Evolutionary conservation across 345 rosid species (phyloP).

Genomic region (Hirschfeldia incana): DNA sequence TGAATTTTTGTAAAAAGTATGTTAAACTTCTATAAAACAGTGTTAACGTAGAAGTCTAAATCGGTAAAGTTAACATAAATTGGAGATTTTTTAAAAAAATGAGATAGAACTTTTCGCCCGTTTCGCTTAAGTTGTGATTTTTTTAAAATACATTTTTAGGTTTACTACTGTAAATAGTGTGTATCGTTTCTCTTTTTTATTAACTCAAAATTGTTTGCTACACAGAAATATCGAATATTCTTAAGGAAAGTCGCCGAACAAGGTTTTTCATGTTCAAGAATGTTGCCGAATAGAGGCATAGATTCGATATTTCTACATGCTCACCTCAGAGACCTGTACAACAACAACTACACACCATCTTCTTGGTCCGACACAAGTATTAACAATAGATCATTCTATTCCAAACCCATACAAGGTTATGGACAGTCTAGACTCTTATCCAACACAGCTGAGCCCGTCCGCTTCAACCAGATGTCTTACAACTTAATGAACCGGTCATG

Average conservation of each 20-base stretch:
- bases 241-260: not conserved
- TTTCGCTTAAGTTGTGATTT: not conserved
- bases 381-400: conserved; percentile 20
- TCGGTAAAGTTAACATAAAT: not conserved
- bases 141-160: not conserved
- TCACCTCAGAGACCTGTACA: conserved; percentile 21
- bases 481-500: conserved; percentile 33
- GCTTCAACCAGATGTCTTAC: conserved; percentile 20
- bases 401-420: conserved; percentile 12
- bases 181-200: not conserved
- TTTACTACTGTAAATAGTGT: not conserved
- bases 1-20: not conserved
- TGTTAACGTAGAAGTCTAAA: not conserved
- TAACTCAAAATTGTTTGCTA: not conserved
- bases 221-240: not conserved
- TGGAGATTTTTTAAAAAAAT: not conserved
- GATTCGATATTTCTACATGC: conserved; percentile 41
- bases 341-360: conserved; percentile 11
- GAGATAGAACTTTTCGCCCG: not conserved
- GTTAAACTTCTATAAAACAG: not conserved
- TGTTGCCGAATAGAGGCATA: not conserved
- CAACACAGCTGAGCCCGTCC: conserved; percentile 19
- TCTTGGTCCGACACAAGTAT: conserved; percentile 23
- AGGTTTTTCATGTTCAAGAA: not conserved
- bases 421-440: conserved; percentile 40